phyloP scores from a whole-genome alignment of 2,329 filamentous ascomycete genomes.

The Thielaviopsis punctulata region DNA sequence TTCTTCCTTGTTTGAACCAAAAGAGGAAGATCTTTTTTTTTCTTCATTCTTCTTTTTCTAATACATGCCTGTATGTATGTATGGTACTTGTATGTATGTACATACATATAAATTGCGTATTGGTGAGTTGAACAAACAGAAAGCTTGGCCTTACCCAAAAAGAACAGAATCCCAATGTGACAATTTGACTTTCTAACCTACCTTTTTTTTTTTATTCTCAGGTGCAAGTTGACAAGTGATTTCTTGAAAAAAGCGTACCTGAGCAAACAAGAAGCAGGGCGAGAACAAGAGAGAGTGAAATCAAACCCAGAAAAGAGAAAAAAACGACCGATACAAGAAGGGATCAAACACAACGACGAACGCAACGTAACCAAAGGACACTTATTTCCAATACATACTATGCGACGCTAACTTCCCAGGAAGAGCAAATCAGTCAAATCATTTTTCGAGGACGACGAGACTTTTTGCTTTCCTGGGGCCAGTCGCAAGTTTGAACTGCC shows the following conservation, averaged over 20 bases:
- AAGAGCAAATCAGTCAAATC: neutral
- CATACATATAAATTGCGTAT: too few relatives aligned
- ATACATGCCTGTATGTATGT: too few relatives aligned
- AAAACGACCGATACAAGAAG: neutral
- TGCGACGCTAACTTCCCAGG: neutral
- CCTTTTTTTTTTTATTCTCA: too few relatives aligned
- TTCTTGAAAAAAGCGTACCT: too few relatives aligned
- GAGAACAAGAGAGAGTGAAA: neutral
- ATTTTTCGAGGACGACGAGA: neutral
- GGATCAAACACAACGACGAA: neutral
- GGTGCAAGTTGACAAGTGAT: too few relatives aligned
- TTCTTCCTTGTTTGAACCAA: neutral
- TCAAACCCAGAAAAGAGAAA: neutral
- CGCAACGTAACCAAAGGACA: neutral
- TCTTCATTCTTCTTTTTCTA: neutral
- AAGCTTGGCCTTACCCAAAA: too few relatives aligned
- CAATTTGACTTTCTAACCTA: too few relatives aligned
- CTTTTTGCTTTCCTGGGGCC: neutral
- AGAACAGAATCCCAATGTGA: too few relatives aligned
- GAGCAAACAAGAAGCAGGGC: too few relatives aligned
- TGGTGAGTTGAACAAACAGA: too few relatives aligned
- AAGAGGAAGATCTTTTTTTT: neutral
- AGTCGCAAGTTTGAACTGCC: neutral
- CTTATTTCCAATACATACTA: neutral
- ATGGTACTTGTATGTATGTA: too few relatives aligned